These are phyloP conservation scores for Panicum virgatum DNA, from an alignment of 202 grass and related monocot genomes.

Conservation along the genomic window DNA sequence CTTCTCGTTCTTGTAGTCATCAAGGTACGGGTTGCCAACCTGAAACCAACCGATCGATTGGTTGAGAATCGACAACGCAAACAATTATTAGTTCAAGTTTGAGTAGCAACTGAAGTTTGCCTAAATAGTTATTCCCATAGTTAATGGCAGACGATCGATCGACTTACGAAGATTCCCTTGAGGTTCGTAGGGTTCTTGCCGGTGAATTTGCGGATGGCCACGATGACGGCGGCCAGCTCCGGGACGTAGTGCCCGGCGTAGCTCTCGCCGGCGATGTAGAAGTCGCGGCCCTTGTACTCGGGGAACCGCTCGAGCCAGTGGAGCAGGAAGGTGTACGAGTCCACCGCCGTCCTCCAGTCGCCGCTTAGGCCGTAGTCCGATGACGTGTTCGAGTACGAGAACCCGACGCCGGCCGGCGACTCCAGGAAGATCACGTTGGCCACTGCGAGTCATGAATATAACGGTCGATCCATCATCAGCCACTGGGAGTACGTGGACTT, in stretches of 20 bases:
- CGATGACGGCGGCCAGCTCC: conserved; percentile 56
- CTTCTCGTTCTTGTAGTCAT: conserved; percentile 10
- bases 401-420: conserved; percentile 70
- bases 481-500: not conserved
- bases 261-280: conserved; percentile 81
- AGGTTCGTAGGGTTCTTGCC: conserved; percentile 44
- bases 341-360: conserved; percentile 33
- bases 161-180: conserved; percentile 60
- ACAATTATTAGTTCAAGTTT: too few species aligned
- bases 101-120: not conserved
- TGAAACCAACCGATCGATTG: not conserved
- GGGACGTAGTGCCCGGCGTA: conserved; percentile 76
- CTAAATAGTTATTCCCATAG: not conserved
- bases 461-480: too few species aligned
- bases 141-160: not conserved
- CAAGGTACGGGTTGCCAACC: conserved; percentile 59
- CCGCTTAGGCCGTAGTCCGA: conserved; percentile 36
- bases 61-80: too few species aligned
- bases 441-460: conserved; percentile 23
- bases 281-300: conserved; percentile 57
- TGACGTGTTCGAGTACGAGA: conserved; percentile 59
- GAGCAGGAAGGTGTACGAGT: conserved; percentile 60
- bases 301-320: conserved; percentile 81
- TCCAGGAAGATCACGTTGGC: conserved; percentile 83
- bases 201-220: not conserved